Conservation (phyloP, 305 asterid genomes). For the Petunia hybrid region DNA sequence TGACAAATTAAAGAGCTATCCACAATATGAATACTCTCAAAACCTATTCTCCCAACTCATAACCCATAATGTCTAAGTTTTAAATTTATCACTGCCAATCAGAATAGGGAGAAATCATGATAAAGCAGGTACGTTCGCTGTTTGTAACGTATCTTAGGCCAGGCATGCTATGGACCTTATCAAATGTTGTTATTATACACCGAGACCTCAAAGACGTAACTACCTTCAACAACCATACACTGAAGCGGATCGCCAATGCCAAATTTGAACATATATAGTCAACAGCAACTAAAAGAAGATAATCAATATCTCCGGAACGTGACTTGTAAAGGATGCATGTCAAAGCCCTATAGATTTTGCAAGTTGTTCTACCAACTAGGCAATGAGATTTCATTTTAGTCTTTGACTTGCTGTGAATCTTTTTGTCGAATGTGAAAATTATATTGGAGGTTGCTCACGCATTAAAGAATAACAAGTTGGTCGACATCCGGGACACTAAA, state of each 20-base stretch:
- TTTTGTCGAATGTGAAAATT: constrained; percentile 7
- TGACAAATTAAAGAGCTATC: no score
- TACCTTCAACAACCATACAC: no score
- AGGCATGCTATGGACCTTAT: neutral
- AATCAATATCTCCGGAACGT: neutral
- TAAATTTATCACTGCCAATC: neutral
- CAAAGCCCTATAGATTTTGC: constrained; percentile 14
- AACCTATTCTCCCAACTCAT: no score
- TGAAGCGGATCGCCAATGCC: neutral
- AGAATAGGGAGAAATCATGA: neutral
- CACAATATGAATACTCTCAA: no score
- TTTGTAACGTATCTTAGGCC: neutral
- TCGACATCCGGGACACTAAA: neutral
- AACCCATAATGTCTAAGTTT: neutral
- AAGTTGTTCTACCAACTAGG: no score
- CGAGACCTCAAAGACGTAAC: no score
- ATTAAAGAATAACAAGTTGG: neutral
- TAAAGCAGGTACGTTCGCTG: neutral
- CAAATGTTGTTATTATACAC: no score
- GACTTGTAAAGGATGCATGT: neutral
- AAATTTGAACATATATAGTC: constrained; percentile 7
- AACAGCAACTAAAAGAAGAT: neutral
- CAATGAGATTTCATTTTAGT: neutral
- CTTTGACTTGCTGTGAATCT: constrained; percentile 2
- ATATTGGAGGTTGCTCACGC: neutral